Conservation (phyloP, 2,329 filamentous ascomycete genomes). For the Xylaria multiplex region DNA sequence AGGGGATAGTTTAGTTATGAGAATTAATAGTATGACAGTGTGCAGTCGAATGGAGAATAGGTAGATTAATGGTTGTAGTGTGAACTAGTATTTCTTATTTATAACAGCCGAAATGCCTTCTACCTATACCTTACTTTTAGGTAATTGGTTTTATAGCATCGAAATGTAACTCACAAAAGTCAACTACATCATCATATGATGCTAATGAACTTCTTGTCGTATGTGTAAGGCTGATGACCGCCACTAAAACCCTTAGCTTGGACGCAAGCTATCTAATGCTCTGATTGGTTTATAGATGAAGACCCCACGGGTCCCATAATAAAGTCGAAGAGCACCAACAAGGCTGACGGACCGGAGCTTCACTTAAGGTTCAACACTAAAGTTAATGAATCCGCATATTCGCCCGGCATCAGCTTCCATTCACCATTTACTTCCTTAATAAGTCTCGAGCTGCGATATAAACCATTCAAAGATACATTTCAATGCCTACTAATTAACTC, state of each 20-base stretch:
- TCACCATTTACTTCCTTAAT: no score
- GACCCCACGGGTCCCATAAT: conserved; percentile 1
- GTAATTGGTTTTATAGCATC: background rate
- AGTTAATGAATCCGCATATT: no score
- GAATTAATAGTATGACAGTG: background rate
- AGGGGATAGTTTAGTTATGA: background rate
- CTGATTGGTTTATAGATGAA: conserved; percentile 20
- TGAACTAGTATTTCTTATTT: background rate
- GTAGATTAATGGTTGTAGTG: background rate
- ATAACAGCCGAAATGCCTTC: background rate
- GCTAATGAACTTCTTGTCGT: conserved; percentile 10
- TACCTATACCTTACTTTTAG: background rate
- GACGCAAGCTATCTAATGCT: background rate
- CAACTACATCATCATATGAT: conserved; percentile 45
- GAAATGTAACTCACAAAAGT: conserved; percentile 28
- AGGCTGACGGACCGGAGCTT: conserved; percentile 16
- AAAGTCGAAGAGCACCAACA: conserved; percentile 26
- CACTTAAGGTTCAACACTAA: background rate
- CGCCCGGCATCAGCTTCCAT: background rate
- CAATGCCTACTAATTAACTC: background rate
- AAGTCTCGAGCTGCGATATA: no score
- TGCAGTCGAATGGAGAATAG: background rate
- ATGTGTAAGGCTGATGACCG: conserved; percentile 37
- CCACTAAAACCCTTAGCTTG: conserved; percentile 16
- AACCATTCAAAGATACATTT: no score